These are phyloP conservation scores for Hemileia vastatrix DNA, from an alignment of 1,284 basidiomycete genomes.

Conservation along the genomic window DNA sequence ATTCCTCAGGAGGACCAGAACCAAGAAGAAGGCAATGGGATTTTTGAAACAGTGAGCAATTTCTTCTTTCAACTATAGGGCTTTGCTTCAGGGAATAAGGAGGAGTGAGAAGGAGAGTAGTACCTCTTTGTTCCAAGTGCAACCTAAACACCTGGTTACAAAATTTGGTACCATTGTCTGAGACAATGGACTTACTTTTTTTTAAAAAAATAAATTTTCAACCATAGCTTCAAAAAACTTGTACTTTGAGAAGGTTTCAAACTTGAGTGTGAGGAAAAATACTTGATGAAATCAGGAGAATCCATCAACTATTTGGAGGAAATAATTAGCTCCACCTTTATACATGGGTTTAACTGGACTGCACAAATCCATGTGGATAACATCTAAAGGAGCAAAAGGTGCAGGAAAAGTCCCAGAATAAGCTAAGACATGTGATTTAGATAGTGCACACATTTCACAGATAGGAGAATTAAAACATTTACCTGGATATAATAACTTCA, in stretches of 20 bases:
- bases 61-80: slow-evolving; percentile 2
- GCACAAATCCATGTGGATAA: slow-evolving; percentile 15
- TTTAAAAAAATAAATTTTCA: no score
- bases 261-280: neutral
- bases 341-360: slow-evolving; percentile 2
- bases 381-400: neutral
- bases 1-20: neutral
- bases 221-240: no score
- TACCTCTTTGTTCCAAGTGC: neutral
- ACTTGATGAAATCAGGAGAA: neutral
- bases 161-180: slow-evolving; percentile 11
- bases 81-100: slow-evolving; percentile 12
- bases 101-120: neutral
- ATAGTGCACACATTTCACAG: neutral
- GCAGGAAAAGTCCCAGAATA: neutral
- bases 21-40: neutral
- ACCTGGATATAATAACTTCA: no score
- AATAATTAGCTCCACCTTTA: neutral
- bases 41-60: neutral
- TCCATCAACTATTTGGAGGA: slow-evolving; percentile 5
- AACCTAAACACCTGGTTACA: neutral
- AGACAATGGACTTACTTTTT: no score
- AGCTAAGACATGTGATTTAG: slow-evolving; percentile 1
- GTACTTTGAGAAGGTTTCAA: no score
- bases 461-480: no score